phyloP scores from a whole-genome alignment of 441 rosid species.

The Bocquillonia castaneifolia region DNA sequence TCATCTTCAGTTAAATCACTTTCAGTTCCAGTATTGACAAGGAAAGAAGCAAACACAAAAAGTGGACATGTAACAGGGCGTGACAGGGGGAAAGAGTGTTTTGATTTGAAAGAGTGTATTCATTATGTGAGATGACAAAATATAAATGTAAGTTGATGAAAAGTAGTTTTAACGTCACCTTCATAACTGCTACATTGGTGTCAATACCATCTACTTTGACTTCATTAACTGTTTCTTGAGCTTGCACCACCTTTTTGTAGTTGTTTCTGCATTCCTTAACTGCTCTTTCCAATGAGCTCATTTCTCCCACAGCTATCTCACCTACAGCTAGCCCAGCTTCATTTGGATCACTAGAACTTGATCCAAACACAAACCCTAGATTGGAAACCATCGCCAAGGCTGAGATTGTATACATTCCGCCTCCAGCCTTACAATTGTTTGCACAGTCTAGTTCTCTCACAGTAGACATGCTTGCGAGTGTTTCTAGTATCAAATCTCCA shows the following conservation, averaged over 20 bases:
- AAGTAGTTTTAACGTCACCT: slow-evolving; percentile 43
- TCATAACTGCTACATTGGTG: slow-evolving; percentile 91
- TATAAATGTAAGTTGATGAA: slow-evolving; percentile 8
- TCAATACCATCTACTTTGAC: slow-evolving; percentile 91
- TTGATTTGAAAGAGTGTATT: not conserved
- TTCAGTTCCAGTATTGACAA: not conserved
- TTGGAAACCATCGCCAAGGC: slow-evolving; percentile 70
- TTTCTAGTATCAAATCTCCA: slow-evolving; percentile 81
- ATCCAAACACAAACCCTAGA: slow-evolving; percentile 64
- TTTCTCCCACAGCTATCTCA: slow-evolving; percentile 79
- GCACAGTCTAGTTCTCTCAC: not conserved
- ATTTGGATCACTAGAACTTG: slow-evolving; percentile 43
- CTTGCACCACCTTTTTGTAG: slow-evolving; percentile 63
- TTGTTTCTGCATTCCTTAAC: slow-evolving; percentile 71
- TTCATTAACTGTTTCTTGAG: slow-evolving; percentile 81
- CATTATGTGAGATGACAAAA: not conserved
- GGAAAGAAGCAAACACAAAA: not conserved
- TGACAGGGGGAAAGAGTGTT: no score
- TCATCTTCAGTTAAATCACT: not conserved
- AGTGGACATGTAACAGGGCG: no score
- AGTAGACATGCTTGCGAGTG: slow-evolving; percentile 45
- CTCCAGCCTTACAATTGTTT: not conserved
- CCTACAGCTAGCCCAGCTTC: slow-evolving; percentile 52
- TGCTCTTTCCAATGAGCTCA: slow-evolving; percentile 65
- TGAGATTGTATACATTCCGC: not conserved